phyloP scores from a whole-genome alignment of 805 yeast genomes.

The Brettanomyces nanus region DNA sequence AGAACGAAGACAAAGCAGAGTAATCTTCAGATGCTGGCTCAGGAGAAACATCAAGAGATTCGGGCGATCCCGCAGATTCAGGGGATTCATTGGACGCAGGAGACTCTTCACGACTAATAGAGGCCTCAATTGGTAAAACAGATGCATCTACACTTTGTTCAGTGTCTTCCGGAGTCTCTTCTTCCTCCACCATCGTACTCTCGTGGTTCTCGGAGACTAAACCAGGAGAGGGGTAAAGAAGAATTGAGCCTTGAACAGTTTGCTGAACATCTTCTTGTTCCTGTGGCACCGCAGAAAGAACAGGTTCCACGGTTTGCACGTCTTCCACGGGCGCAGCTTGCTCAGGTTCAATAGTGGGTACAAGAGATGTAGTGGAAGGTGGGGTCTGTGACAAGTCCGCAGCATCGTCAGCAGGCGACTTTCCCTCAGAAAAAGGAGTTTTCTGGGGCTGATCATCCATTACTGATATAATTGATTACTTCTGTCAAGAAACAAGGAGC shows the following conservation, averaged over 20 bases:
- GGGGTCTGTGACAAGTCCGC: too few species aligned
- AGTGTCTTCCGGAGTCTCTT: too few species aligned
- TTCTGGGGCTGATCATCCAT: neutral
- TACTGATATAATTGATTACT: too few species aligned
- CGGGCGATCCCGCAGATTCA: neutral
- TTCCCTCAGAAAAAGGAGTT: neutral
- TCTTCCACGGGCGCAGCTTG: neutral
- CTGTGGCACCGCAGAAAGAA: too few species aligned
- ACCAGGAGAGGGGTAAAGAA: neutral
- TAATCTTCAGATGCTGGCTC: conserved; percentile 1
- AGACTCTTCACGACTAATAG: too few species aligned
- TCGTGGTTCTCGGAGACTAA: too few species aligned
- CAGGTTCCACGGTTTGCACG: neutral
- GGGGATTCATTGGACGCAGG: neutral
- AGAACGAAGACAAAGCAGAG: conserved; percentile 26
- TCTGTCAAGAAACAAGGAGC: too few species aligned
- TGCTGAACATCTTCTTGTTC: neutral
- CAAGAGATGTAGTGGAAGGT: neutral
- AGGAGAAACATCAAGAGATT: conserved; percentile 8
- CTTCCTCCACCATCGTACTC: too few species aligned
- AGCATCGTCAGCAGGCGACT: neutral
- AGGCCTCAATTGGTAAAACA: too few species aligned
- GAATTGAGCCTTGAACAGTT: neutral
- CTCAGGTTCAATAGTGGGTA: neutral
- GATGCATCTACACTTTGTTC: neutral